phyloP scores from a whole-genome alignment of 768 basidiomycete genomes.

The Phylloporus rhodoxanthus region DNA sequence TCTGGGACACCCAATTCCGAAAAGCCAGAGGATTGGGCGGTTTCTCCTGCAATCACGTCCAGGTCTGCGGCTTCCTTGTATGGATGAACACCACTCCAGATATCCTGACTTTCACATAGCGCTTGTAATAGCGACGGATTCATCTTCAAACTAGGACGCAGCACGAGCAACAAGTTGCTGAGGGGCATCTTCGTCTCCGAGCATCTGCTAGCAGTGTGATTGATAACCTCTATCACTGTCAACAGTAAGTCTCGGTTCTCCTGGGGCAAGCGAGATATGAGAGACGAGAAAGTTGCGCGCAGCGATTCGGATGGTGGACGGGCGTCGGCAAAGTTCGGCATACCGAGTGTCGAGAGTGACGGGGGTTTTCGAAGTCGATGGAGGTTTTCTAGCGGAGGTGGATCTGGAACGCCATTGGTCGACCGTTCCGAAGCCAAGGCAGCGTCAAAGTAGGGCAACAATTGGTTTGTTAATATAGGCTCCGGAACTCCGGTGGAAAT shows the following conservation, averaged over 20 bases:
- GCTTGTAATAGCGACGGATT: conserved; percentile 65
- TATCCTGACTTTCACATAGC: conserved; percentile 62
- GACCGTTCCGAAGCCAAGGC: conserved; percentile 55
- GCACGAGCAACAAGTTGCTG: conserved; percentile 79
- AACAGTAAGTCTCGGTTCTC: conserved; percentile 82
- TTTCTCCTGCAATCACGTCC: conserved; percentile 1
- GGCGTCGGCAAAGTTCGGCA: conserved; percentile 59
- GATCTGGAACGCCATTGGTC: conserved; percentile 25
- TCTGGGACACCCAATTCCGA: not conserved
- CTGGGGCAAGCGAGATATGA: conserved; percentile 63
- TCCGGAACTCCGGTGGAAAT: conserved; percentile 64
- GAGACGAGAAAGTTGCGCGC: conserved; percentile 50
- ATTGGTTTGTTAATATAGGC: conserved; percentile 68
- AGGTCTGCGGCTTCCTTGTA: conserved; percentile 3
- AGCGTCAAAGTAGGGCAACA: conserved; percentile 74
- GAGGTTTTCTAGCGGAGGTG: conserved; percentile 32
- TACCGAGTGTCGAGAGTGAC: conserved; percentile 71
- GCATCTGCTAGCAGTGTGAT: conserved; percentile 59
- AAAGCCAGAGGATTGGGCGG: not conserved
- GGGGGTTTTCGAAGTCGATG: conserved; percentile 63
- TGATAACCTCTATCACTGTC: conserved; percentile 77
- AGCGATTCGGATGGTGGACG: conserved; percentile 58
- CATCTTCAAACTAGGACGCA: conserved; percentile 84
- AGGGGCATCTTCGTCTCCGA: conserved; percentile 88
- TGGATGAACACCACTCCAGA: conserved; percentile 46